phyloP scores from a whole-genome alignment of 2,329 filamentous ascomycete genomes.

The Fusarium anthophilum region DNA sequence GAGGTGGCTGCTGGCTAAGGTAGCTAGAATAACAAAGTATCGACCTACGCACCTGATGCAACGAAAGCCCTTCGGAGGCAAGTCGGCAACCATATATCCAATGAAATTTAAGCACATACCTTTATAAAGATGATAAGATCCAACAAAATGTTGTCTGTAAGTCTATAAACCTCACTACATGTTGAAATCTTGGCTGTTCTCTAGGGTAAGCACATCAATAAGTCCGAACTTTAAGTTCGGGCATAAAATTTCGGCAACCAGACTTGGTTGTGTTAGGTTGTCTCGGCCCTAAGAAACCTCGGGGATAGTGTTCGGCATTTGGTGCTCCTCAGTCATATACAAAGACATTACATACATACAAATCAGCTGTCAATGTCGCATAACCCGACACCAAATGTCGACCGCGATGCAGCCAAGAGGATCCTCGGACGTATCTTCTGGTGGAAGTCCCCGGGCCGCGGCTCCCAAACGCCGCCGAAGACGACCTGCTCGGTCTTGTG shows the following conservation, averaged over 20 bases:
- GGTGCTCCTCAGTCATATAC: slow-evolving; percentile 18
- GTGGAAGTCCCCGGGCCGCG: not conserved
- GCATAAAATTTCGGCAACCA: slow-evolving; percentile 6
- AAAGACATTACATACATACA: not conserved
- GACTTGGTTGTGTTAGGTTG: no score
- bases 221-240: slow-evolving; percentile 25
- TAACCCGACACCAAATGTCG: not conserved
- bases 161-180: no score
- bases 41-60: not conserved
- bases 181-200: no score
- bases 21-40: not conserved
- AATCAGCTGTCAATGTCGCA: not conserved
- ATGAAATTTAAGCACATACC: no score
- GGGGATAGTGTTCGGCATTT: slow-evolving; percentile 31
- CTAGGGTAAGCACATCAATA: not conserved
- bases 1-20: not conserved
- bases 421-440: slow-evolving; percentile 7
- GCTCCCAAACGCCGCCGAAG: slow-evolving; percentile 38
- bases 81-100: not conserved
- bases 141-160: not conserved
- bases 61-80: not conserved
- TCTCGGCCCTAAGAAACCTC: slow-evolving; percentile 15
- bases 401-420: not conserved
- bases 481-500: slow-evolving; percentile 38
- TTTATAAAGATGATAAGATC: no score